phyloP scores from a whole-genome alignment of 164 flowering plant genomes.

The Liriodendron chinense region DNA sequence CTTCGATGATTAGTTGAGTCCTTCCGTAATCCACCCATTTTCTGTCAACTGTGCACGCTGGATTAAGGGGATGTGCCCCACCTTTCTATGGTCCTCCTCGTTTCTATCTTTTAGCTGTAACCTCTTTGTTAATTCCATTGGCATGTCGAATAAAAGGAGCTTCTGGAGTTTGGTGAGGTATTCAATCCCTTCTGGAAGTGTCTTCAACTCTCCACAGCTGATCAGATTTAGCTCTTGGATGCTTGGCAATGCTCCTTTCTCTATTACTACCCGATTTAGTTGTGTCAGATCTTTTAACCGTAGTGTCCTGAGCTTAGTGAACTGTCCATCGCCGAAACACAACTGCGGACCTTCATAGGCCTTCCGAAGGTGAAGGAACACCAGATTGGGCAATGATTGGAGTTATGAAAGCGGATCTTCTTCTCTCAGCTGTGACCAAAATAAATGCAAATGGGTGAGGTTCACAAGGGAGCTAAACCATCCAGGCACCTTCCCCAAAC shows the following conservation, averaged over 20 bases:
- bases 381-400: constrained; percentile 2
- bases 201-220: neutral
- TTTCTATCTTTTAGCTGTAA: neutral
- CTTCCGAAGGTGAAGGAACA: neutral
- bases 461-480: constrained; percentile 10
- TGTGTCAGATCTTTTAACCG: neutral
- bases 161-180: constrained; percentile 6
- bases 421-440: neutral
- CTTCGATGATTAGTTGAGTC: too few species aligned
- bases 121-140: neutral
- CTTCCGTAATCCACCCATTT: neutral
- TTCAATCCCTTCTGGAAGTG: constrained; percentile 13
- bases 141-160: neutral
- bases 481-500: neutral
- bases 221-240: neutral
- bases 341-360: constrained; percentile 1
- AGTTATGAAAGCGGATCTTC: constrained; percentile 7
- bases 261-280: neutral
- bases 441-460: neutral
- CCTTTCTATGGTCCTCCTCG: neutral
- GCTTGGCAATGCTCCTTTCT: constrained; percentile 1
- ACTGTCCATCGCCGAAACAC: constrained; percentile 2
- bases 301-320: neutral
- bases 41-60: neutral
- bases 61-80: neutral